phyloP scores from a whole-genome alignment of 2,329 filamentous ascomycete species.

The Colletotrichum chrysophilum region DNA sequence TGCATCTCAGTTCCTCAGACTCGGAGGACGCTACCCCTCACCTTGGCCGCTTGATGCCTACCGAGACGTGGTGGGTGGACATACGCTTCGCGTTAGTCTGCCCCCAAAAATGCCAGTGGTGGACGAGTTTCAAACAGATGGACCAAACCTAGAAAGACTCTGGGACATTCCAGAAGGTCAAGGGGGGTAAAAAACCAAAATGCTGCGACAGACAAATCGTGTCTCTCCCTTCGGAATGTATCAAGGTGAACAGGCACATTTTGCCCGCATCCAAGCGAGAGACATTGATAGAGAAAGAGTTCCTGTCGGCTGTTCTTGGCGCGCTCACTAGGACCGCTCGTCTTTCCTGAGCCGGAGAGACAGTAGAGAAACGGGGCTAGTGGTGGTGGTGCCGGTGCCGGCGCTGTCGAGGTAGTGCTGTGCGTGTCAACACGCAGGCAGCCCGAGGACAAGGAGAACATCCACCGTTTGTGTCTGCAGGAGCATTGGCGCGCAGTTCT shows the following conservation, averaged over 20 bases:
- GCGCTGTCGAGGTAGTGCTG: background rate
- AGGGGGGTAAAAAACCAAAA: background rate
- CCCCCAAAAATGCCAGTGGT: background rate
- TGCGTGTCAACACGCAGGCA: background rate
- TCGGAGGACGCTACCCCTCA: background rate
- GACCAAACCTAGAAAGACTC: background rate
- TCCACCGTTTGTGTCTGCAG: background rate
- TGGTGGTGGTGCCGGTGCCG: background rate
- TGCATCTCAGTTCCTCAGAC: background rate
- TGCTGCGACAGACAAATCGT: background rate
- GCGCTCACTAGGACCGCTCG: background rate
- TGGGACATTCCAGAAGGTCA: constrained; percentile 10
- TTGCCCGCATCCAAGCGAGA: background rate
- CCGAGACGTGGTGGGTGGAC: background rate
- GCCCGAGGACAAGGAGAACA: background rate
- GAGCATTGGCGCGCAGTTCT: constrained; percentile 2
- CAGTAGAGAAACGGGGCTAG: background rate
- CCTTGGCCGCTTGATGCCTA: background rate
- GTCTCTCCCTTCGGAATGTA: background rate
- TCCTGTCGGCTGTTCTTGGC: background rate
- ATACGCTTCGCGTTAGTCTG: background rate
- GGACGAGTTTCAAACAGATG: background rate
- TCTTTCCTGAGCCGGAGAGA: background rate
- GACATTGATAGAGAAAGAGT: background rate
- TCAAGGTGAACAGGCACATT: background rate